Percentiles rank a stretch among this genome's conserved stretches.
These are phyloP conservation scores for Volutella citrinella DNA, from an alignment of 2,329 filamentous ascomycete genomes.

Conservation along the genomic window DNA sequence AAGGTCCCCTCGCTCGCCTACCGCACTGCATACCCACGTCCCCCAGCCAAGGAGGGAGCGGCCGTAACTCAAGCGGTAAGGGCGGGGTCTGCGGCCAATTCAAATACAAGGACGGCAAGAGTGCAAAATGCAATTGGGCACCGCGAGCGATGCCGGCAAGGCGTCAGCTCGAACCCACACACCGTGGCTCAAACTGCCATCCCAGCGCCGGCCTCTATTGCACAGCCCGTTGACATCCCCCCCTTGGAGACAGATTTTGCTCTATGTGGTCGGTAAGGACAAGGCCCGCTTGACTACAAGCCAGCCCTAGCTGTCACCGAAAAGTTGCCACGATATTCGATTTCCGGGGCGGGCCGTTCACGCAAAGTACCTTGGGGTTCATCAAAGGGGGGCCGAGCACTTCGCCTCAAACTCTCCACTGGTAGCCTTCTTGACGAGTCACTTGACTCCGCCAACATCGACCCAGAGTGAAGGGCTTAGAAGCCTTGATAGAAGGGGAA, in stretches of 20 bases:
- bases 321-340: slow-evolving; percentile 15
- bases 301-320: slow-evolving; percentile 19
- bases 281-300: slow-evolving; percentile 19
- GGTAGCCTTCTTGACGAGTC: slow-evolving; percentile 23
- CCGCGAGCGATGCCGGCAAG: slow-evolving; percentile 7
- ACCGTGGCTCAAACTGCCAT: slow-evolving; percentile 20
- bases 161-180: slow-evolving; percentile 26
- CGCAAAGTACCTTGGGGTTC: no score
- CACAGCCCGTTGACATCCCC: slow-evolving; percentile 18
- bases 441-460: slow-evolving; percentile 17
- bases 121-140: slow-evolving; percentile 23
- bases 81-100: slow-evolving; percentile 23
- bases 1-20: slow-evolving; percentile 12
- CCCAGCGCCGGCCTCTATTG: slow-evolving; percentile 20
- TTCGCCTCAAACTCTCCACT: slow-evolving; percentile 18
- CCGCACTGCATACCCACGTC: slow-evolving; percentile 5
- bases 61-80: slow-evolving; percentile 23
- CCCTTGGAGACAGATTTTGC: no score
- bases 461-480: slow-evolving; percentile 10
- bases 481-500: slow-evolving; percentile 7
- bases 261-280: no score
- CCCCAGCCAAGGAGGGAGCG: slow-evolving; percentile 10
- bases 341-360: slow-evolving; percentile 10
- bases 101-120: slow-evolving; percentile 19
- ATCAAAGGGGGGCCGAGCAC: slow-evolving; percentile 22